Evolutionary conservation across 495 filamentous ascomycete genomes (phyloP).

Genomic region (Penicillium crystallinum): DNA sequence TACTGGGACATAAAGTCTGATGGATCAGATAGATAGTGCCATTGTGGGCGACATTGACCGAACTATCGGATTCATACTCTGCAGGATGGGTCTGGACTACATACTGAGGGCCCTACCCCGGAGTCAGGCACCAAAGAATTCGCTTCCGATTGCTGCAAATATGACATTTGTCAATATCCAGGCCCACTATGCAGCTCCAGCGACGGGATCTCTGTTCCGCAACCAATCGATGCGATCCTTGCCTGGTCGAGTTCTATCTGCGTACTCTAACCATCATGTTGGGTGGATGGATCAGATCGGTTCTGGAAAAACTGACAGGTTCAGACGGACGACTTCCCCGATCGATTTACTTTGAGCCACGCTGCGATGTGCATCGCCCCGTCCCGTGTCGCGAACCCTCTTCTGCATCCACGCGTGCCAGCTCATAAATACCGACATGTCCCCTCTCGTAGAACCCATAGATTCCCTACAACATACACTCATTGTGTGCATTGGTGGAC

Average conservation of each 20-base stretch:
- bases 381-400: slow-evolving; percentile 13
- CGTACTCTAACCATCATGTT: slow-evolving; percentile 16
- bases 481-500: slow-evolving; percentile 11
- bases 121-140: background rate
- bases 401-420: slow-evolving; percentile 9
- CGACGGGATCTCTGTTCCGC: background rate
- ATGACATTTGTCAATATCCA: background rate
- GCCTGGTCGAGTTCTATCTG: background rate
- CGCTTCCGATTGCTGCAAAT: background rate
- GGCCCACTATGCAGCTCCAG: background rate
- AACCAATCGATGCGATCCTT: background rate
- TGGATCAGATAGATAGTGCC: slow-evolving; percentile 23
- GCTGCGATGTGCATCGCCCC: slow-evolving; percentile 14
- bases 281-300: slow-evolving; percentile 24
- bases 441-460: background rate
- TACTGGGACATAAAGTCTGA: background rate
- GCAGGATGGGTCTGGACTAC: background rate
- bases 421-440: slow-evolving; percentile 14
- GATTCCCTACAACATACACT: slow-evolving; percentile 1
- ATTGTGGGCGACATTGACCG: slow-evolving; percentile 13
- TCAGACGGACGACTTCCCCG: slow-evolving; percentile 7
- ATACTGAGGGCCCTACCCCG: slow-evolving; percentile 4
- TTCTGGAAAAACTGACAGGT: slow-evolving; percentile 12
- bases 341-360: slow-evolving; percentile 22
- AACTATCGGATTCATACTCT: slow-evolving; percentile 7